Conservation (phyloP, 1,284 basidiomycete species). For the Exsudoporus floridanus region DNA sequence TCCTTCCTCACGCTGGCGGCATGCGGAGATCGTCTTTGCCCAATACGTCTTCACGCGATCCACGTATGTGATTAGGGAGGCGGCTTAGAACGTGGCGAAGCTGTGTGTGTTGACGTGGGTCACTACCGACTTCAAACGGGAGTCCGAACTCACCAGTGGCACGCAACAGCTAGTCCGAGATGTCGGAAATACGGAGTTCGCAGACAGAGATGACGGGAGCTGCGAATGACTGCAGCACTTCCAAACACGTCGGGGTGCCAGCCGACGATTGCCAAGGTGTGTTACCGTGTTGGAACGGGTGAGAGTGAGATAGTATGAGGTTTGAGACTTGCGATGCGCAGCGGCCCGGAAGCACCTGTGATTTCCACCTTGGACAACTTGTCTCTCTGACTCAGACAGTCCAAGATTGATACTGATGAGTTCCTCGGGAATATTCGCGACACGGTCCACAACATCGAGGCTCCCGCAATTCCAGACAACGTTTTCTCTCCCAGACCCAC, state of each 20-base stretch:
- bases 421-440: slow-evolving; percentile 51
- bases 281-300: slow-evolving; percentile 9
- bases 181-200: slow-evolving; percentile 53
- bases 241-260: slow-evolving; percentile 57
- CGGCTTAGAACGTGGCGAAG: slow-evolving; percentile 37
- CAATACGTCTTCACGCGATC: slow-evolving; percentile 44
- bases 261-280: slow-evolving; percentile 49
- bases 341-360: too few relatives aligned
- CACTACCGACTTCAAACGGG: slow-evolving; percentile 28
- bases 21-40: slow-evolving; percentile 48
- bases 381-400: too few relatives aligned
- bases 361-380: too few relatives aligned
- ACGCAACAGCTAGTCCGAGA: slow-evolving; percentile 69
- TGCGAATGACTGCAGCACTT: slow-evolving; percentile 60
- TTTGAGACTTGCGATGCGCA: too few relatives aligned
- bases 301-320: background rate
- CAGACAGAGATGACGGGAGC: slow-evolving; percentile 68
- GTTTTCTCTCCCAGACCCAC: too few relatives aligned
- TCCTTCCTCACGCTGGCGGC: slow-evolving; percentile 58
- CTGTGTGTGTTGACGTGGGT: too few relatives aligned
- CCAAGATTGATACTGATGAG: slow-evolving; percentile 51
- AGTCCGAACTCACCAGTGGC: slow-evolving; percentile 68
- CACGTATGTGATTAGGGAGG: slow-evolving; percentile 60
- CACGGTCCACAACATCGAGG: slow-evolving; percentile 67
- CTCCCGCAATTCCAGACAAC: slow-evolving; percentile 49